Percentiles rank a stretch among this genome's conserved stretches.
These are phyloP conservation scores for Gentiana dahurica DNA, from an alignment of 257 asterid species.

Conservation along the genomic window DNA sequence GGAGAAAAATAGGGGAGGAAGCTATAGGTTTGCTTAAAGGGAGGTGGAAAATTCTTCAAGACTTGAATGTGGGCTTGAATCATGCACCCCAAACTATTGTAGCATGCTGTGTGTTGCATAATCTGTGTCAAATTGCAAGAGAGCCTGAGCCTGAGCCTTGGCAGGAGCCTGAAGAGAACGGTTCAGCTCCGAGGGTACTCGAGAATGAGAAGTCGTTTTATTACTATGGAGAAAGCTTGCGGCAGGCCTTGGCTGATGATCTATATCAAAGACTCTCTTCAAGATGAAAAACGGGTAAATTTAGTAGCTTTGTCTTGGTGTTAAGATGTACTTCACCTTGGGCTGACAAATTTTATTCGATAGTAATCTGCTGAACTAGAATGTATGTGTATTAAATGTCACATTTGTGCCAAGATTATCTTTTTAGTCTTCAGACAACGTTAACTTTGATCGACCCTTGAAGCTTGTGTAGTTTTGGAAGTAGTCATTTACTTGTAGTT, in stretches of 20 bases:
- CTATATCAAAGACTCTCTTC: slow-evolving; percentile 74
- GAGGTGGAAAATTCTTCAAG: slow-evolving; percentile 92
- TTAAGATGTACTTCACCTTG: slow-evolving; percentile 19
- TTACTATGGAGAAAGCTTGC: slow-evolving; percentile 69
- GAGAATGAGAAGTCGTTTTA: slow-evolving; percentile 73
- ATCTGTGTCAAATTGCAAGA: slow-evolving; percentile 87
- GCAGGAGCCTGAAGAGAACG: slow-evolving; percentile 94
- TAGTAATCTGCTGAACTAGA: slow-evolving; percentile 8
- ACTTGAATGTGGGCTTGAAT: slow-evolving; percentile 78
- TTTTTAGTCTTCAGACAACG: no score
- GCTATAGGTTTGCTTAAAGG: slow-evolving; percentile 91
- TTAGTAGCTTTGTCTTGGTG: slow-evolving; percentile 12
- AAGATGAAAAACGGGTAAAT: slow-evolving; percentile 32
- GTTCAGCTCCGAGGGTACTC: slow-evolving; percentile 59
- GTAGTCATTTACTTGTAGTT: no score
- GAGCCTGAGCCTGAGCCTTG: slow-evolving; percentile 97
- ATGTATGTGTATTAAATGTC: not conserved
- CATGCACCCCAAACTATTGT: slow-evolving; percentile 93
- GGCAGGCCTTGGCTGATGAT: slow-evolving; percentile 89
- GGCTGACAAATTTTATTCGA: slow-evolving; percentile 17
- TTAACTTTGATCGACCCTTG: no score
- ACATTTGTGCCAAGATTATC: no score
- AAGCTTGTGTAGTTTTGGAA: no score
- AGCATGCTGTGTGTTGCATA: slow-evolving; percentile 96
- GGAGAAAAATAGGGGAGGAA: slow-evolving; percentile 73